These are phyloP conservation scores for Pythium apleroticum DNA, from an alignment of 352 stramenopile species.

Conservation along the genomic window DNA sequence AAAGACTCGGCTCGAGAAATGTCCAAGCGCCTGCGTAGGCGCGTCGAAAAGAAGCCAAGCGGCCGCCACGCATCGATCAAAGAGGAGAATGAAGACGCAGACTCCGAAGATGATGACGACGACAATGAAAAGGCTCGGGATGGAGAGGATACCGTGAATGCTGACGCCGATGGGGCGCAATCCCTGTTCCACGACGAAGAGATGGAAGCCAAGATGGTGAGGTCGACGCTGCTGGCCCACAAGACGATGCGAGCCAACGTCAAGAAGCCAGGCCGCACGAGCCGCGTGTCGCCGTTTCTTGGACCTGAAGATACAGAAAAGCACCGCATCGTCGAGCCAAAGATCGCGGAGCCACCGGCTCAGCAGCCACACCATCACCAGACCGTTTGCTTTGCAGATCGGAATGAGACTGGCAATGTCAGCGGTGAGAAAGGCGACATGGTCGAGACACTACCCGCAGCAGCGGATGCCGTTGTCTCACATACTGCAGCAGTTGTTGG, in stretches of 20 bases:
- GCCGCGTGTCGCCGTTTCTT: conserved; percentile 13
- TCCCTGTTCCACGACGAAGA: conserved; percentile 18
- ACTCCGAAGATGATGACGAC: conserved; percentile 35
- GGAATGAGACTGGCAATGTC: background rate
- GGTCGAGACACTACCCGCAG: background rate
- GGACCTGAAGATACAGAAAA: background rate
- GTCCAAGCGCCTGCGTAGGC: conserved; percentile 48
- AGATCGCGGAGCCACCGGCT: background rate
- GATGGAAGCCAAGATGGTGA: conserved; percentile 19
- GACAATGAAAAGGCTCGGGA: conserved; percentile 12
- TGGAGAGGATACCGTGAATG: background rate
- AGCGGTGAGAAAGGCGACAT: background rate
- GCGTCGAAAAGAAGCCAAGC: conserved; percentile 22
- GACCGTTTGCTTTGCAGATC: background rate
- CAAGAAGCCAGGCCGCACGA: background rate
- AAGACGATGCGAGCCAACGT: conserved; percentile 20
- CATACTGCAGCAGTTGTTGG: background rate
- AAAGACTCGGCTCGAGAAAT: conserved; percentile 35
- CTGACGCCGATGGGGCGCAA: background rate
- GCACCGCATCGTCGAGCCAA: background rate
- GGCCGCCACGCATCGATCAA: conserved; percentile 4
- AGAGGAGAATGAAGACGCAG: conserved; percentile 24
- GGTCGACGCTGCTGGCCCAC: conserved; percentile 17
- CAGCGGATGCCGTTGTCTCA: background rate
- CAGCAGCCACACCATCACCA: background rate